Evolutionary conservation across 2,329 filamentous ascomycete genomes (phyloP).

Genomic region (Venturia carpophila): DNA sequence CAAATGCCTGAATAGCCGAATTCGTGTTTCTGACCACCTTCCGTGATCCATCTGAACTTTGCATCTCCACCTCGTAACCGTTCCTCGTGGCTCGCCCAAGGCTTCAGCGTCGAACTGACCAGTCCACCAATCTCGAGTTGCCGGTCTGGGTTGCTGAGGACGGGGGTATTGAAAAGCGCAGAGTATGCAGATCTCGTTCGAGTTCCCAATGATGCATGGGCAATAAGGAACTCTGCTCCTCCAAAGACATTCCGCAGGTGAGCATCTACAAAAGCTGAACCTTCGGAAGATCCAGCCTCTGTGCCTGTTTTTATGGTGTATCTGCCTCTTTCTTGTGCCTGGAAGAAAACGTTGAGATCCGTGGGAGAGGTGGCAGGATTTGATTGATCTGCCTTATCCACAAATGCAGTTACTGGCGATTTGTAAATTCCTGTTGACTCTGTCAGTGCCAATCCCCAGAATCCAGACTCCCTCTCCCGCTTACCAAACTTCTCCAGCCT

Average conservation of each 20-base stretch:
- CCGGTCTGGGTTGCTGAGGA: constrained; percentile 76
- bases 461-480: neutral
- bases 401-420: constrained; percentile 69
- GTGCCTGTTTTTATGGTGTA: constrained; percentile 90
- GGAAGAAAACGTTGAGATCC: constrained; percentile 74
- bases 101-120: constrained; percentile 77
- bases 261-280: constrained; percentile 82
- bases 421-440: constrained; percentile 68
- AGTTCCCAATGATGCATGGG: constrained; percentile 83
- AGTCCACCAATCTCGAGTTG: constrained; percentile 72
- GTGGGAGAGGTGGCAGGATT: constrained; percentile 63
- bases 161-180: constrained; percentile 71
- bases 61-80: constrained; percentile 68
- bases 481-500: constrained; percentile 76
- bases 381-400: constrained; percentile 65
- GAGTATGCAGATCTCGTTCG: constrained; percentile 88
- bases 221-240: constrained; percentile 79
- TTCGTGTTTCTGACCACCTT: constrained; percentile 58
- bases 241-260: constrained; percentile 89
- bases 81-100: constrained; percentile 92
- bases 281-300: constrained; percentile 87
- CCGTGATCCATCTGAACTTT: constrained; percentile 66
- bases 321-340: constrained; percentile 69
- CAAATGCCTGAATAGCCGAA: constrained; percentile 74
- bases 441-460: neutral